Conservation (phyloP, 495 filamentous ascomycete genomes). For the Jackrogersella minutella region DNA sequence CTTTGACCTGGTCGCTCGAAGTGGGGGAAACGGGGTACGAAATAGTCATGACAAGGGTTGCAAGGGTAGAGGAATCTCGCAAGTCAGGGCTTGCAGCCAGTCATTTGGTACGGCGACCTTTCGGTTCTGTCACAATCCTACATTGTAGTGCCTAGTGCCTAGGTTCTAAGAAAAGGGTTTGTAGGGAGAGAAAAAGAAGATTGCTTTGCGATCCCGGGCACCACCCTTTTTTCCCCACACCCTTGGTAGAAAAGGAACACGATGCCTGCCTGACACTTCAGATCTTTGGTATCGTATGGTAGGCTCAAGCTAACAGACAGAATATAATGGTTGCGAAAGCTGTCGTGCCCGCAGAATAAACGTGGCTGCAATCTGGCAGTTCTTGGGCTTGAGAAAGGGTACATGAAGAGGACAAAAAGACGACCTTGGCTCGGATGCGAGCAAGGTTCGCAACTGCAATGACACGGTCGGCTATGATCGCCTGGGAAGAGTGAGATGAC, state of each 20-base stretch:
- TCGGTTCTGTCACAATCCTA: constrained; percentile 36
- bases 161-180: constrained; percentile 3
- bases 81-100: constrained; percentile 41
- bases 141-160: not conserved
- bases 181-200: constrained; percentile 19
- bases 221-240: constrained; percentile 28
- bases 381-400: not conserved
- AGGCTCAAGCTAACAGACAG: not conserved
- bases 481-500: constrained; percentile 41
- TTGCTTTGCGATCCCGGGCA: constrained; percentile 23
- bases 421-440: constrained; percentile 26
- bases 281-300: constrained; percentile 17
- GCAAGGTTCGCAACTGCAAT: constrained; percentile 32
- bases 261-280: constrained; percentile 14
- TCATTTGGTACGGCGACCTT: constrained; percentile 35
- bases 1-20: constrained; percentile 36
- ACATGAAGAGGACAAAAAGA: not conserved
- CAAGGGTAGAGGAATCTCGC: too few relatives aligned
- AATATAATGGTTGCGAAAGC: not conserved
- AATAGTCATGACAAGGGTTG: constrained; percentile 37
- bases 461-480: constrained; percentile 41
- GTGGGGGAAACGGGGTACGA: constrained; percentile 41
- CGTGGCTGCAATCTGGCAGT: constrained; percentile 16
- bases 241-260: constrained; percentile 2
- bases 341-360: constrained; percentile 12